These are phyloP conservation scores for Quercus tomentella DNA, from an alignment of 331 rosid genomes.

Conservation along the genomic window DNA sequence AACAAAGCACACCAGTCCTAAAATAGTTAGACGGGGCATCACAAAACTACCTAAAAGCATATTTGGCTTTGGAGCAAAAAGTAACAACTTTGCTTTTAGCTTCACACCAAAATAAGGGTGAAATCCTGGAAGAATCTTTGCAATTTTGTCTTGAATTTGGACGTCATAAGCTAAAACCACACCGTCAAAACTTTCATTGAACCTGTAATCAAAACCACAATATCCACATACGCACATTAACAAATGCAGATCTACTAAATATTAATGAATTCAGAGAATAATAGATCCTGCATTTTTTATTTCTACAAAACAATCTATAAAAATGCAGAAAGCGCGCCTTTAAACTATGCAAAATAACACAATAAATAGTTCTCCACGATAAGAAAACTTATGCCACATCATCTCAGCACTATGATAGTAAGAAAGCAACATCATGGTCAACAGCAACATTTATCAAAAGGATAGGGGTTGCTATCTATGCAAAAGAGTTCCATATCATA, in stretches of 20 bases:
- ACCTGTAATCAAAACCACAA: conserved; percentile 36
- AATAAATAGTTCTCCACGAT: not conserved
- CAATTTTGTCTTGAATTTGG: conserved; percentile 36
- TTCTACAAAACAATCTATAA: not conserved
- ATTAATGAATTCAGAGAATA: not conserved
- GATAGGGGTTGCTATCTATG: not conserved
- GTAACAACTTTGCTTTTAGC: conserved; percentile 42
- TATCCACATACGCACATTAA: not conserved
- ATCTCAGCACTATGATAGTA: not conserved
- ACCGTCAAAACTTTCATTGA: conserved; percentile 65
- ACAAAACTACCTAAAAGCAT: conserved; percentile 43
- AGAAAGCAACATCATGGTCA: not conserved
- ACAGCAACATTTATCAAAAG: not conserved
- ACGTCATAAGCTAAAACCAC: conserved; percentile 78
- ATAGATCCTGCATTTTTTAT: not conserved
- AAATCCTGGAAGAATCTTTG: conserved; percentile 54
- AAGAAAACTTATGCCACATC: not conserved
- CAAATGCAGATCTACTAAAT: not conserved
- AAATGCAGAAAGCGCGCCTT: not conserved
- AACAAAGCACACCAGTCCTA: not conserved
- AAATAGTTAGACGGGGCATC: not conserved
- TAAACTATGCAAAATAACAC: not conserved
- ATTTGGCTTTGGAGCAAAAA: conserved; percentile 47
- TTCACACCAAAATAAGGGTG: conserved; percentile 59
- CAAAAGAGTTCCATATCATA: not conserved